Conservation (phyloP, 2,329 filamentous ascomycete genomes). For the Akanthomyces uredinophilus region DNA sequence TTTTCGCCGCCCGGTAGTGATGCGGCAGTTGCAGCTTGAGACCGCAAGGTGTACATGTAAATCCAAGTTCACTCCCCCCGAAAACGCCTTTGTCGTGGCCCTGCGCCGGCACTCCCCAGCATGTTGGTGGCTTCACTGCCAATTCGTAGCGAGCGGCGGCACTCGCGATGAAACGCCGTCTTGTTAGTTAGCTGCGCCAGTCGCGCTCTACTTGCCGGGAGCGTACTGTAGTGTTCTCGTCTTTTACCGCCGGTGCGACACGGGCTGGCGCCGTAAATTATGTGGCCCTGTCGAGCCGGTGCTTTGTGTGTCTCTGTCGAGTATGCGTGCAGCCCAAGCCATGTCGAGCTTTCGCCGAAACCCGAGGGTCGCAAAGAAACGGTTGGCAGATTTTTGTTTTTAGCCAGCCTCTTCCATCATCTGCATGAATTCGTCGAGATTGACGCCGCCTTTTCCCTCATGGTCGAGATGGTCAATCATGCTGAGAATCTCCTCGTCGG, state of each 20-base stretch:
- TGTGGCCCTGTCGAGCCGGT: not conserved
- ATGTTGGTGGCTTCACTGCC: not conserved
- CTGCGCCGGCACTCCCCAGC: not conserved
- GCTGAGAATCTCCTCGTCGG: constrained; percentile 84
- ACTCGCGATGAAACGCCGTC: not conserved
- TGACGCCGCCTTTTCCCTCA: constrained; percentile 79
- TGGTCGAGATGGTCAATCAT: constrained; percentile 99
- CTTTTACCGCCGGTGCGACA: not conserved
- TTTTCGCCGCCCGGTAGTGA: not conserved
- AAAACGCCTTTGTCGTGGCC: not conserved
- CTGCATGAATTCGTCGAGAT: constrained; percentile 63
- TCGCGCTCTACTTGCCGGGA: too few species aligned
- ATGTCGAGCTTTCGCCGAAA: too few species aligned
- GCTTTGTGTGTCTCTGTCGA: not conserved
- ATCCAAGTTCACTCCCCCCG: not conserved
- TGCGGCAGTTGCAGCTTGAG: not conserved
- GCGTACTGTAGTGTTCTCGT: not conserved
- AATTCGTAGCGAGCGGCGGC: not conserved
- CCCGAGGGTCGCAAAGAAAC: not conserved
- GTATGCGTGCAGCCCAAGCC: too few species aligned
- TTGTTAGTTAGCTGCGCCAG: too few species aligned
- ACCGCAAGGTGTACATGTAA: not conserved
- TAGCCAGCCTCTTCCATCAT: constrained; percentile 48
- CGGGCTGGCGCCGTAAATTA: not conserved
- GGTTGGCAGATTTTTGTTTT: not conserved